Conservation (phyloP, 371 early-diverging fungal species). For the Saksenaea vasiformis region DNA sequence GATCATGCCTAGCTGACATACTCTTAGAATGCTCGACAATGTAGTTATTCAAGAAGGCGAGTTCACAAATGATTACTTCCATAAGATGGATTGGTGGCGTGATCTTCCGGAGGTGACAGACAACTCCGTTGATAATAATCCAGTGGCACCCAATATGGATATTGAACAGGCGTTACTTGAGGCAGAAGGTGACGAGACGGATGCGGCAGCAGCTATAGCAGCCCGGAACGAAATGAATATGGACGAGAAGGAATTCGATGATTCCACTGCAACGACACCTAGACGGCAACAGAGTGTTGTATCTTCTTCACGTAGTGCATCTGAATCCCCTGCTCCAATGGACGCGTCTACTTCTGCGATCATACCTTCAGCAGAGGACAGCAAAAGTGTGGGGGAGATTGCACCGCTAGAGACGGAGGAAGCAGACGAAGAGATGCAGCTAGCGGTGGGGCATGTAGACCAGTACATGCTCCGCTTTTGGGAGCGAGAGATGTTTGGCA, state of each 20-base stretch:
- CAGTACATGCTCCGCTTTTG: conserved; percentile 72
- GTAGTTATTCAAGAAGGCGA: conserved; percentile 84
- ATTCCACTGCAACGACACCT: conserved; percentile 25
- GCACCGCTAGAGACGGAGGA: conserved; percentile 10
- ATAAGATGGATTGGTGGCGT: conserved; percentile 71
- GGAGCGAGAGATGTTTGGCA: conserved; percentile 60
- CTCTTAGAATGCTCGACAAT: conserved; percentile 74
- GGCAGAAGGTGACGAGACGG: conserved; percentile 72
- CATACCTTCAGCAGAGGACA: background rate
- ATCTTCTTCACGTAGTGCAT: conserved; percentile 11
- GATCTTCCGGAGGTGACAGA: conserved; percentile 60
- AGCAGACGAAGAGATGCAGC: conserved; percentile 36
- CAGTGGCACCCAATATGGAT: conserved; percentile 39
- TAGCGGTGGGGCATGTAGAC: conserved; percentile 66
- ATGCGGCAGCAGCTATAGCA: conserved; percentile 65
- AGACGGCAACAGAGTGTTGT: conserved; percentile 18
- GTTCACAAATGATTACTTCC: conserved; percentile 75
- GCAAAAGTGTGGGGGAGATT: background rate
- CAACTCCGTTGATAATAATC: conserved; percentile 19
- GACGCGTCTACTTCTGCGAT: background rate
- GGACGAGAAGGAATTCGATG: conserved; percentile 68
- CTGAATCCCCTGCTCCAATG: conserved; percentile 14
- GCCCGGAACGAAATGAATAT: conserved; percentile 70
- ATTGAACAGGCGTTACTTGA: conserved; percentile 68
- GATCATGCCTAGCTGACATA: background rate